Evolutionary conservation across 1,284 basidiomycete species (phyloP), one percentile per base, ranked within the genome.

Genomic region (Cutaneotrichosporon cutaneum): DNA sequence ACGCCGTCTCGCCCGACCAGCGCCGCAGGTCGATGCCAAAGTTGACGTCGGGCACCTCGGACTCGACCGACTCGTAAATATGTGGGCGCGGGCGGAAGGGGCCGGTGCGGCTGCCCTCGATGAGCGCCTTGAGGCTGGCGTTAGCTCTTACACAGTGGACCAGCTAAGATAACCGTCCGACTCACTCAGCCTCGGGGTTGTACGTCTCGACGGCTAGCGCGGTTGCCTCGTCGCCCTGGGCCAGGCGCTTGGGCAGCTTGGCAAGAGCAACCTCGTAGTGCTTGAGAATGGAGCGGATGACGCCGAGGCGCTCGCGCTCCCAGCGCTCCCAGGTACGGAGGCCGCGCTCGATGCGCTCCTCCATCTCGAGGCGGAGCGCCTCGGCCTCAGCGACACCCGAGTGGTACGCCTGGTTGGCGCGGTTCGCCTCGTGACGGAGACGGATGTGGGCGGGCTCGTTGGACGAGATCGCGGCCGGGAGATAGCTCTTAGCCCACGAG

Each of bases 21-120:
- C 87, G 88, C 63, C 90, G 84, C 45, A 95, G 81, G 75, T 94
- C 92, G 66, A 93, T 88, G 14, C 92, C 92, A 74, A 94, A 95
- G 30, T 91, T 86, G 50, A 90, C 89, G 70, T 92, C 90, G 0
- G 85, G 85, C 64, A 90, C 86, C 56, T 91, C 88, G 62, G 90
- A 88, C 26, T 88, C 83, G 53, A 92, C 82, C 3, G 87, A 88
- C 75, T 94, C 91, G 75, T 92, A 94, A 11, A 93, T 81, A 62
- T 92, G 90, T 0, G 92, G 84, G 51, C 82, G 82, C 0, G 92
- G 92, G 51, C 89, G 68, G 86, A 94, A 95, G 0, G 91, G 89
- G 0, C 92, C 92, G 1, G 91, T 94, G 59, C 92, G 86, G 74
- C 91, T 90, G 18, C 89, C 87, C 77, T 94, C 92, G 66, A 95